phyloP scores from a whole-genome alignment of 495 filamentous ascomycete species.

The Penicillium cosmopolitanum region DNA sequence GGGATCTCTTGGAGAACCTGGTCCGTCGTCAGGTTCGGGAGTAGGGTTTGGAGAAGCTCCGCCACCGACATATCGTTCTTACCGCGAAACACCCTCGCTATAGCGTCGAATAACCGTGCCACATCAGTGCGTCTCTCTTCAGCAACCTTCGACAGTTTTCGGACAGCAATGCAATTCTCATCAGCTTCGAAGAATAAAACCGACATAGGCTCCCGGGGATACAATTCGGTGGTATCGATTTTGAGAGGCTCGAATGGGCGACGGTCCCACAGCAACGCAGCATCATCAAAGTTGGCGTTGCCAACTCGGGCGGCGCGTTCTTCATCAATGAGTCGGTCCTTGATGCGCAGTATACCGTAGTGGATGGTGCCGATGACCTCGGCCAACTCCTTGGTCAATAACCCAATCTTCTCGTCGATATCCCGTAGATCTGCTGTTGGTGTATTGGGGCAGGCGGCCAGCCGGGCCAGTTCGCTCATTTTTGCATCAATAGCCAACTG shows the following conservation, averaged over 20 bases:
- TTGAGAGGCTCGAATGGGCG: conserved; percentile 61
- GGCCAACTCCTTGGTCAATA: neutral
- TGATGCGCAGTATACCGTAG: conserved; percentile 15
- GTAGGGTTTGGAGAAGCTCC: conserved; percentile 31
- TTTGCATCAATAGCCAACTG: conserved; percentile 2
- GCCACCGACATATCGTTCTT: conserved; percentile 25
- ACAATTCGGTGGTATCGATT: conserved; percentile 58
- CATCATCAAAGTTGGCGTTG: conserved; percentile 37
- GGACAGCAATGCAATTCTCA: conserved; percentile 20
- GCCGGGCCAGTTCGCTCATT: conserved; percentile 1
- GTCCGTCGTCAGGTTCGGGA: conserved; percentile 30
- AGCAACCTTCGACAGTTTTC: conserved; percentile 21
- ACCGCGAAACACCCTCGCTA: conserved; percentile 28
- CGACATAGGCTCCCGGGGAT: conserved; percentile 39
- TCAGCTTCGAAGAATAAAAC: conserved; percentile 47
- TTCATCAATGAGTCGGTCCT: conserved; percentile 27
- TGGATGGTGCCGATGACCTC: conserved; percentile 21
- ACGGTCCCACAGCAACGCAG: conserved; percentile 64
- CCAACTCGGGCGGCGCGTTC: conserved; percentile 17
- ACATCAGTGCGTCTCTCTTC: conserved; percentile 12
- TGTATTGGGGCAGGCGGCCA: neutral
- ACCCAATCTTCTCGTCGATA: neutral
- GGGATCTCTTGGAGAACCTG: conserved; percentile 40
- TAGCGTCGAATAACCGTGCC: conserved; percentile 27
- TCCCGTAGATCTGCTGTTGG: neutral